phyloP scores from a whole-genome alignment of 2,329 filamentous ascomycete genomes.

The Aspergillus sp. region DNA sequence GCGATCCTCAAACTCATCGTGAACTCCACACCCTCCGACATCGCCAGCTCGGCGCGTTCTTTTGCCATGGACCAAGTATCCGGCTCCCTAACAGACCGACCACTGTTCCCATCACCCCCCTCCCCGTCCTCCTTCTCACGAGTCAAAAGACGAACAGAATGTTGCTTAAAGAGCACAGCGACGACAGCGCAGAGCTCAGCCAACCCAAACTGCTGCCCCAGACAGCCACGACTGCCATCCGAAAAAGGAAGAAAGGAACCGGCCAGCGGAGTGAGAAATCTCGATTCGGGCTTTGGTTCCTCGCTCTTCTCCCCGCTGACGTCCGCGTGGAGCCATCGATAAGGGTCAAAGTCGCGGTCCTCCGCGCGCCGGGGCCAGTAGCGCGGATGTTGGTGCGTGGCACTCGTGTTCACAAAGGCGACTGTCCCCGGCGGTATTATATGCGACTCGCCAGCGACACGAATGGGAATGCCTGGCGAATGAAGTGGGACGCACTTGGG shows the following conservation, averaged over 20 bases:
- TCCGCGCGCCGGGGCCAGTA: conserved; percentile 2
- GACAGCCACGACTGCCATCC: background rate
- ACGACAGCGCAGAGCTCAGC: conserved; percentile 2
- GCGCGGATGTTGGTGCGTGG: conserved; percentile 1
- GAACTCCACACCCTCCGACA: conserved; percentile 2
- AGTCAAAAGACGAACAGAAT: background rate
- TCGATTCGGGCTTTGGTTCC: background rate
- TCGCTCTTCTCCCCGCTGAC: background rate
- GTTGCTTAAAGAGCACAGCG: background rate
- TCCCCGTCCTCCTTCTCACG: background rate
- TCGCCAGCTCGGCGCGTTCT: background rate
- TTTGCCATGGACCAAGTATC: background rate
- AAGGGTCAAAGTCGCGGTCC: background rate
- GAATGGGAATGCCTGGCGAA: background rate
- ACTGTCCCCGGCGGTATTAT: background rate
- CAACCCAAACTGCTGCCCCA: background rate
- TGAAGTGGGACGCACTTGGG: conserved; percentile 1
- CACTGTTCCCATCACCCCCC: background rate
- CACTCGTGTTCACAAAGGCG: background rate
- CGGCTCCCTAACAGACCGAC: background rate
- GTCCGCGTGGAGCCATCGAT: background rate
- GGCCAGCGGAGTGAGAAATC: background rate
- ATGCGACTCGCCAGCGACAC: background rate
- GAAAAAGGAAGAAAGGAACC: conserved; percentile 2
- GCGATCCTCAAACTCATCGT: conserved; percentile 4